Evolutionary conservation across 1,284 basidiomycete species (phyloP).

Genomic region (Ustilago bromivora): DNA sequence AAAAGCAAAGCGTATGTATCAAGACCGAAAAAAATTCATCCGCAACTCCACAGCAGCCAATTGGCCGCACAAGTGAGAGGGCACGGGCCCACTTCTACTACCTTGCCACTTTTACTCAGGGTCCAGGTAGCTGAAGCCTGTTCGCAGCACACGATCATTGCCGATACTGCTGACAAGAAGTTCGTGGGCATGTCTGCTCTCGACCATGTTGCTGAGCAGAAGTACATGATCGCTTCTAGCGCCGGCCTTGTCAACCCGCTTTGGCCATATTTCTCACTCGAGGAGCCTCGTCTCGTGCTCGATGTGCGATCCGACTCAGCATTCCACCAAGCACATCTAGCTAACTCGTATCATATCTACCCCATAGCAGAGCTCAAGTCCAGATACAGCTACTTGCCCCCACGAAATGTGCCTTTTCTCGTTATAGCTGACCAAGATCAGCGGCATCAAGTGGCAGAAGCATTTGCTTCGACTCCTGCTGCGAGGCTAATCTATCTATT

Average conservation of each 20-base stretch:
- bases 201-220: not conserved
- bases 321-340: conserved; percentile 37
- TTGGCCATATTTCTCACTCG: conserved; percentile 17
- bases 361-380: conserved; percentile 37
- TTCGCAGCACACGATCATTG: not conserved
- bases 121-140: not conserved
- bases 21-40: conserved; percentile 4
- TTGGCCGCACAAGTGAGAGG: not conserved
- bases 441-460: conserved; percentile 16
- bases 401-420: conserved; percentile 30
- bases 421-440: conserved; percentile 25
- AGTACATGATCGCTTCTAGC: not conserved
- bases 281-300: conserved; percentile 36
- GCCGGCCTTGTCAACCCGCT: not conserved
- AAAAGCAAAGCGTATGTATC: not conserved
- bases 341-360: conserved; percentile 31
- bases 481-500: conserved; percentile 25
- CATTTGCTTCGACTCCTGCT: conserved; percentile 15
- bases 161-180: conserved; percentile 8
- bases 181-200: conserved; percentile 7
- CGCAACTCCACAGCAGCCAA: conserved; percentile 5
- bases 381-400: conserved; percentile 48
- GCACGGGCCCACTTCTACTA: not conserved
- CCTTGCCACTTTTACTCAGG: not conserved
- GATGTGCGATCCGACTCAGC: conserved; percentile 27